Base-by-base conservation (phyloP, 2,329 filamentous ascomycete species). In the Lecanicillium sp. region DNA sequence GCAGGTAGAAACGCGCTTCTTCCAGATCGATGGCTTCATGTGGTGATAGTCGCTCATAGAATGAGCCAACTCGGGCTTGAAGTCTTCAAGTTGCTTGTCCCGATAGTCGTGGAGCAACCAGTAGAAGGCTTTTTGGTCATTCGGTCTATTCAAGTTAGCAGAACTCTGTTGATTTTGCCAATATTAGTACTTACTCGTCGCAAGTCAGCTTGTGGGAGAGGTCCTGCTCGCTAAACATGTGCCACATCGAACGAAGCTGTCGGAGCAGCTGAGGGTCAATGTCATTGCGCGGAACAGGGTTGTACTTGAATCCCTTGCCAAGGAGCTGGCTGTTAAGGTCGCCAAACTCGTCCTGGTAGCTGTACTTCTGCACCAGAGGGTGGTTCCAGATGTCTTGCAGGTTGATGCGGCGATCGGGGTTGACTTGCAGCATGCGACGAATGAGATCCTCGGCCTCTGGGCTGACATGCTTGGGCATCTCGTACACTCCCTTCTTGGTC, bases 101-200 rank as follows among this genome's bases (percentile, higher is more conserved):
- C 87, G 80, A 63, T 95, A 94, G 63, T 84, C 86, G 54, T 85
- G 69, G 7, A 98, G 76, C 17, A 94, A 78, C 66, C 83, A 86
- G 65, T 97, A 98, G 65, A 97, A 96, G 55, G 91, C 77, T 61
- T 95, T 95, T 62, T 96, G 90, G 48, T 95, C 88, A 54, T 95
- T 97, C 4, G 79, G 73, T 54, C 86, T 91, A 26, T n/a, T 40
- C 36, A 52, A 33, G 55, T 66, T 53, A 66, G 61, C 23, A 15
- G 3, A 33, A n/a, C n/a, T n/a, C n/a, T n/a, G n/a, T n/a, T n/a
- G n/a, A 26, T 11, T 14, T 5, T 35, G 11, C 23, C 29, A 20
- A 48, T 6, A 20, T 35, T 20, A 27, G 7, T 11, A 73, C 81
- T 66, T 71, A 86, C 81, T 81, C 77, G 26, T 79, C 67, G 53